Evolutionary conservation across 2,329 filamentous ascomycete species (phyloP), one percentile per base, ranked within the genome.

Genomic region (Clonostachys rosea): DNA sequence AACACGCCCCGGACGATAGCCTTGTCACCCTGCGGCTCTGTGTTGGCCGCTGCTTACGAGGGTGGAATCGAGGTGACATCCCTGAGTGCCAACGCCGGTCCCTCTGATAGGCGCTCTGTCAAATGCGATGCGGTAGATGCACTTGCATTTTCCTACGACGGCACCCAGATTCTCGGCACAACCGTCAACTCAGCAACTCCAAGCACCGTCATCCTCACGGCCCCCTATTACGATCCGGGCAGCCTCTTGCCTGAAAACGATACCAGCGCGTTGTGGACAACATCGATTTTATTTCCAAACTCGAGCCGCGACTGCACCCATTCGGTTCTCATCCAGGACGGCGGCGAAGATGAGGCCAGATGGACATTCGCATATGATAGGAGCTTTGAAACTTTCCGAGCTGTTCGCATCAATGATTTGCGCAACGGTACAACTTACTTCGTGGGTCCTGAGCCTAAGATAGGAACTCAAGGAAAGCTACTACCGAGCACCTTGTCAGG

Each of bases 61-160:
- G 87, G 88, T 47, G 89, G 88, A n/a, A 91, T 96, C 52, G 91
- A 96, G 63, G 87, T 96, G 1, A 84, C 88, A 30, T 87, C 89
- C 6, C 70, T 95, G 37, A 81, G 80, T 43, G 73, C 84, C 3
- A 79, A 75, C 46, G 82, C 81, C 24, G 58, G 85, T 30, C 65
- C 79, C 12, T 87, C 81, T 0, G 86, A 91, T 54, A 78, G 86
- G 56, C 77, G 89, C 54, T 81, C 87, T 11, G 87, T 92, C 48
- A 89, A 91, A 58, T 92, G 88, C 58, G 84, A 88, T 58, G 79
- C 78, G 2, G 86, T 91, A 5, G 88, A 92, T 59, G 74, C 81
- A 4, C 67, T 94, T 43, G 76, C 82, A 5, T 94, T 94, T 60
- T 91, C 88, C 1, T 79, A 78, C 45, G 87, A 92, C 61, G 87